Base-by-base conservation (phyloP, 345 rosid species). In the Gossypium arboreum region DNA sequence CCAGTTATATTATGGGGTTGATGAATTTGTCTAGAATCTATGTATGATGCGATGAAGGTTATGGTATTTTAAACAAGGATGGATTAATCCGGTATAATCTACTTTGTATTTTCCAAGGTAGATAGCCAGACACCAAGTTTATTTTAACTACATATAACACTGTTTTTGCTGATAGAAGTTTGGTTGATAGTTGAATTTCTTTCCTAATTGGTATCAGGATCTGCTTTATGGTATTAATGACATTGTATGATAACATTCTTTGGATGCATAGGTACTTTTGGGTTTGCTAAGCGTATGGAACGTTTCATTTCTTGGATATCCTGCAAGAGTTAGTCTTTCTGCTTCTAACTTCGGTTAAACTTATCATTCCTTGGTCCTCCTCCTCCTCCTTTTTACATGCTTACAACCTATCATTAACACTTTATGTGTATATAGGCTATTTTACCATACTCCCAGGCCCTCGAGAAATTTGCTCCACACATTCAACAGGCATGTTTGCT, bases 401-500 rank as follows among this genome's bases (percentile, higher is more conserved):
- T 69, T 75, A 7, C 59, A 24, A 24, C n/a, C 56, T 8, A 55
- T 74, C 59, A 17, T 9, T 72, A 60, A 79, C 52, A 73, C 76
- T 41, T 29, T 27, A 48, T 16, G 12, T 47, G 25, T 71, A 73
- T 77, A 61, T 78, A 95, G 98, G 99, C 98, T 58, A 93, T 95
- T 79, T 89, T 93, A 78, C 98, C 98, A 48, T 93, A 95, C 78
- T 81, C 97, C 77, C 99, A 95, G 86, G 96, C 98, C 41, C 84
- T 91, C 71, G 98, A 95, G 88, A 95, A 95, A 81, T 83, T 93
- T 80, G 97, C 98, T 22, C 99, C 99, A 0, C 98, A 93, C 77
- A 93, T 95, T 74, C 97, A 95, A 75, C 98, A 95, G 94, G 99
- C 77, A 88, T 73, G 84, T 80, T 72, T 57, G 27, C 29, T 55